phyloP scores from a whole-genome alignment of 2,329 filamentous ascomycete genomes.

The Didymella pinodella region DNA sequence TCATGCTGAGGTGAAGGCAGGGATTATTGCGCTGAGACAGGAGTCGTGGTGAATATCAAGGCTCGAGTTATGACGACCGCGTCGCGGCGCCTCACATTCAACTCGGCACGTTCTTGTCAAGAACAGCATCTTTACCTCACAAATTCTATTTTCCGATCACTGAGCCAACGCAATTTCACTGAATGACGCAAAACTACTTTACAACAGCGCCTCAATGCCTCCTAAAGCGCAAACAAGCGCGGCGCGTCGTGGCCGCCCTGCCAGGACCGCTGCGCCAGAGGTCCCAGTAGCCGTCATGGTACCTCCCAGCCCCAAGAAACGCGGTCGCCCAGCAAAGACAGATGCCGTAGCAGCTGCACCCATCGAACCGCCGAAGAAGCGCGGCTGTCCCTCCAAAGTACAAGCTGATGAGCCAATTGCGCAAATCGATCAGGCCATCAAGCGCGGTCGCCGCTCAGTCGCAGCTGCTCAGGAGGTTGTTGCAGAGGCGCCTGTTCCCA shows the following conservation, averaged over 20 bases:
- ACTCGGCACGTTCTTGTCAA: neutral
- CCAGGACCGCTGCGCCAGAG: constrained; percentile 16
- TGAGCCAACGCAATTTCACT: neutral
- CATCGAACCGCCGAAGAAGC: constrained; percentile 30
- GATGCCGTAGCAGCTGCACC: constrained; percentile 4
- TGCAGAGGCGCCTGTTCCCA: constrained; percentile 9
- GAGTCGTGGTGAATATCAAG: neutral
- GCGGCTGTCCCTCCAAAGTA: constrained; percentile 32
- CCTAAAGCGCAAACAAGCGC: constrained; percentile 21
- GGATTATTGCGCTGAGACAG: neutral
- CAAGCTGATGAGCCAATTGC: constrained; percentile 15
- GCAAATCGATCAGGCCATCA: constrained; percentile 20
- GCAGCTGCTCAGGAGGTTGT: constrained; percentile 12
- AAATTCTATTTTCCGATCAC: neutral
- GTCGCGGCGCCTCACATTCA: neutral
- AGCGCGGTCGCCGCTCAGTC: constrained; percentile 26
- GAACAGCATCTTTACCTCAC: neutral
- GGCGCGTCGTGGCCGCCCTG: constrained; percentile 27
- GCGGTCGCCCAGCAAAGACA: constrained; percentile 29
- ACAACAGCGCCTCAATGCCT: constrained; percentile 20
- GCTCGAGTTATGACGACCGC: neutral
- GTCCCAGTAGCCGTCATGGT: constrained; percentile 5
- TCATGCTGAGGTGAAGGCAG: constrained; percentile 1
- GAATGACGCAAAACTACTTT: neutral
- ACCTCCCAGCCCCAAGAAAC: constrained; percentile 22